Evolutionary conservation across 169 alveolate genomes (phyloP).

Genomic region (Cryptosporidium muris): DNA sequence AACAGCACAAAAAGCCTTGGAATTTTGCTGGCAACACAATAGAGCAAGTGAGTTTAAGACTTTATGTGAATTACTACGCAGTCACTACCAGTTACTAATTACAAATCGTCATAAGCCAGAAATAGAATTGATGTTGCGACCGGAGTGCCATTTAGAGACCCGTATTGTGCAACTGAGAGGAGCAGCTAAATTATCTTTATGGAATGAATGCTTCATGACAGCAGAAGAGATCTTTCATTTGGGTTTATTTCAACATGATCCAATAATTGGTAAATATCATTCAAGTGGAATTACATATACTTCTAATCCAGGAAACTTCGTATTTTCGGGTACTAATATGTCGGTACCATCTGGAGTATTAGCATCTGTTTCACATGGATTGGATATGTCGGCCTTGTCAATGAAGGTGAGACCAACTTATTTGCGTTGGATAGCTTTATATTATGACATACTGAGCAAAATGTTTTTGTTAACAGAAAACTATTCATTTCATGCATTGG

Average conservation of each 20-base stretch:
- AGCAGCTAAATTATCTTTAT: conserved; percentile 90
- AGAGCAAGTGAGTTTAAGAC: conserved; percentile 92
- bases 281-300: not conserved
- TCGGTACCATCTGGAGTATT: not conserved
- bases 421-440: conserved; percentile 87
- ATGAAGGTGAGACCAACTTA: conserved; percentile 76
- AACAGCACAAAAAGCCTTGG: conserved; percentile 92
- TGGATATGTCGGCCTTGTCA: not conserved
- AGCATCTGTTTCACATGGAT: not conserved
- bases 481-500: conserved; percentile 92
- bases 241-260: conserved; percentile 73
- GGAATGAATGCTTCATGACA: conserved; percentile 94
- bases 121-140: conserved; percentile 82
- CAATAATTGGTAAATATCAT: conserved; percentile 26
- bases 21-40: conserved; percentile 91
- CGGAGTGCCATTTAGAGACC: conserved; percentile 88
- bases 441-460: conserved; percentile 88
- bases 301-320: not conserved
- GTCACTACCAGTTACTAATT: conserved; percentile 86
- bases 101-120: conserved; percentile 75
- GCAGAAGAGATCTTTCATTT: conserved; percentile 91
- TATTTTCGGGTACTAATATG: not conserved
- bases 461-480: conserved; percentile 92
- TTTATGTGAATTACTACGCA: conserved; percentile 92
- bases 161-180: conserved; percentile 90